Base-by-base conservation (phyloP, 176 grass and related monocot species). In the Tuctoria greenei region DNA sequence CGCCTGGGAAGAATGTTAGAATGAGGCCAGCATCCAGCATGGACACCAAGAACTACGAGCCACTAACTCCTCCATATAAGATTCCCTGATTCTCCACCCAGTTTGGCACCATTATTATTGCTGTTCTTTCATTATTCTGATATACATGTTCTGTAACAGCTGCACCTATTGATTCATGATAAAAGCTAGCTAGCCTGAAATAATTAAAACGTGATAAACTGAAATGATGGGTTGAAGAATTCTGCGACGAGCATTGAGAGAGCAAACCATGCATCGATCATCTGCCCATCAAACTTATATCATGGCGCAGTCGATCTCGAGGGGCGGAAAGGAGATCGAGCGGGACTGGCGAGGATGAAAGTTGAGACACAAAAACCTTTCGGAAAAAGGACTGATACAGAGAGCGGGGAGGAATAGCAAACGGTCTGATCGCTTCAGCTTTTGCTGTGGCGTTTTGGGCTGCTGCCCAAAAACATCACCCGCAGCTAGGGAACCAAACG, bases 311-410 rank as follows among this genome's bases (percentile, higher is more conserved):
- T 43, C 80, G 75, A 88, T 83, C 86, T 88, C 80, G 80, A 88
- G 86, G 86, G 20, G 63, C 69, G 63, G 81, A 88, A 84, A 84
- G 81, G 81, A 84, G 86, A 84, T 80, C 64, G 76, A 69, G 51
- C 71, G 81, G 70, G 75, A 25, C 86, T 75, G 86, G 81, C 91
- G 84, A 81, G 82, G 84, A 85, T 83, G 91, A 97, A 89, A 91
- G 91, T 83, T 91, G 86, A 75, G 82, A 66, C 81, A 83, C 46
- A 77, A 87, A 83, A 90, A 87, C 71, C 86, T 87, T 91, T 97
- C 75, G 85, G 84, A 85, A 90, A 91, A 93, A 91, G 88, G 72
- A 67, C 86, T 84, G 82, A 71, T 66, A 61, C 2, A 13, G 2
- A 47, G 45, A 47, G 11, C 43, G 43, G 11, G 43, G 42, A 44